Conservation (phyloP, 768 basidiomycete species). For the Leccinellum rugosiceps region DNA sequence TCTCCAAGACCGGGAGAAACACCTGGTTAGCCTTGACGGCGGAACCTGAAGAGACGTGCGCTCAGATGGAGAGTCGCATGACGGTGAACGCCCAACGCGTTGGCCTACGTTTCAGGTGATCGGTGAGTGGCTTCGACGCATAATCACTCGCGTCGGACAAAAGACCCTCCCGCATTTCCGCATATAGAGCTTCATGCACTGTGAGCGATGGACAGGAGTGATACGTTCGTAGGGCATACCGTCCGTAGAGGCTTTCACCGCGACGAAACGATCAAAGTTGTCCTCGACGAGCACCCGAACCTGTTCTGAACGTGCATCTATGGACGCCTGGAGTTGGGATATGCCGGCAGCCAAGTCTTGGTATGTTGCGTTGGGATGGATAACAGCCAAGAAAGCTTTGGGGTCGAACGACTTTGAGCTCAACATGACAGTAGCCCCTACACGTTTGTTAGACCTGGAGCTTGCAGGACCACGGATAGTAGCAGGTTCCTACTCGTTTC, state of each 20-base stretch:
- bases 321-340: slow-evolving; percentile 64
- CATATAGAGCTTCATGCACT: slow-evolving; percentile 69
- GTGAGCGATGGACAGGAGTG: slow-evolving; percentile 1
- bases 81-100: neutral
- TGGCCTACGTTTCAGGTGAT: slow-evolving; percentile 77
- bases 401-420: slow-evolving; percentile 96
- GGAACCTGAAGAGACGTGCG: slow-evolving; percentile 52
- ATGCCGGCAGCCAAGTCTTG: slow-evolving; percentile 85
- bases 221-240: slow-evolving; percentile 45
- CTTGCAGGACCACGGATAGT: slow-evolving; percentile 10
- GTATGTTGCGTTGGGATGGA: slow-evolving; percentile 94
- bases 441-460: slow-evolving; percentile 4
- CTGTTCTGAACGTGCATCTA: slow-evolving; percentile 92
- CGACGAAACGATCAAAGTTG: slow-evolving; percentile 96
- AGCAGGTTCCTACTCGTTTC: slow-evolving; percentile 57
- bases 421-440: slow-evolving; percentile 80
- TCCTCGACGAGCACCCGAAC: slow-evolving; percentile 93
- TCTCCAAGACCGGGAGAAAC: slow-evolving; percentile 94
- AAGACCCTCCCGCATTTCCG: slow-evolving; percentile 91
- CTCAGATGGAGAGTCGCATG: slow-evolving; percentile 2
- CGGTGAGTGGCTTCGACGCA: slow-evolving; percentile 75
- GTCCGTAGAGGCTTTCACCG: slow-evolving; percentile 96
- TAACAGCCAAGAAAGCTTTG: slow-evolving; percentile 84
- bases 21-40: slow-evolving; percentile 92
- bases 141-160: slow-evolving; percentile 75